Conservation (phyloP, 768 basidiomycete genomes). For the Suillus brevipes region DNA sequence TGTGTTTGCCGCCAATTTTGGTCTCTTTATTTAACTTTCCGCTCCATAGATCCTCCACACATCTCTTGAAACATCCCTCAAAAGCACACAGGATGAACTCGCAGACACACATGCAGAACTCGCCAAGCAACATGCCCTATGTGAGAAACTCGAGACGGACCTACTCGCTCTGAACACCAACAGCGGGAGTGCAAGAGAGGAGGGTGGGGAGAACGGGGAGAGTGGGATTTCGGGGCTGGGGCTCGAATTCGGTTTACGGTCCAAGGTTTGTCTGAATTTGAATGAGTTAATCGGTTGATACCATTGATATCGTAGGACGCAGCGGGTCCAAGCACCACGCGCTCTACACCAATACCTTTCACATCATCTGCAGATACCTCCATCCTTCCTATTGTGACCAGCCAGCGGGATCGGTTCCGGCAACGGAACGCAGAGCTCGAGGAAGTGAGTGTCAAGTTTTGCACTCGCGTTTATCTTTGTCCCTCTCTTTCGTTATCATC, state of each 20-base stretch:
- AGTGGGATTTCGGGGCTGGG: slow-evolving; percentile 68
- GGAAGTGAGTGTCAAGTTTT: slow-evolving; percentile 56
- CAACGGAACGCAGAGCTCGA: slow-evolving; percentile 96
- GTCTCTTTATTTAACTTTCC: not conserved
- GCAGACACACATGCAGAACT: slow-evolving; percentile 62
- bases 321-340: slow-evolving; percentile 28
- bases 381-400: slow-evolving; percentile 97
- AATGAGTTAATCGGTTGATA: too few species aligned
- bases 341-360: slow-evolving; percentile 69
- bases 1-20: slow-evolving; percentile 34
- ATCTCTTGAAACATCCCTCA: slow-evolving; percentile 74
- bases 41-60: slow-evolving; percentile 69
- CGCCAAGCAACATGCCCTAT: slow-evolving; percentile 74
- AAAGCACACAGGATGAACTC: slow-evolving; percentile 57
- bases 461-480: not conserved
- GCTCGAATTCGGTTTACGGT: slow-evolving; percentile 42
- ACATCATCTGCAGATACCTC: slow-evolving; percentile 82
- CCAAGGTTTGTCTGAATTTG: not conserved
- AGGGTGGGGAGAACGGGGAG: slow-evolving; percentile 37
- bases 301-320: slow-evolving; percentile 16
- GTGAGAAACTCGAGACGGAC: slow-evolving; percentile 91
- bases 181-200: slow-evolving; percentile 24
- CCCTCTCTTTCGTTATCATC: slow-evolving; percentile 2
- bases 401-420: slow-evolving; percentile 96
- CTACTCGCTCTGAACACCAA: slow-evolving; percentile 72